phyloP scores from a whole-genome alignment of 2,329 filamentous ascomycete genomes.

The Pyrenochaeta sp. region DNA sequence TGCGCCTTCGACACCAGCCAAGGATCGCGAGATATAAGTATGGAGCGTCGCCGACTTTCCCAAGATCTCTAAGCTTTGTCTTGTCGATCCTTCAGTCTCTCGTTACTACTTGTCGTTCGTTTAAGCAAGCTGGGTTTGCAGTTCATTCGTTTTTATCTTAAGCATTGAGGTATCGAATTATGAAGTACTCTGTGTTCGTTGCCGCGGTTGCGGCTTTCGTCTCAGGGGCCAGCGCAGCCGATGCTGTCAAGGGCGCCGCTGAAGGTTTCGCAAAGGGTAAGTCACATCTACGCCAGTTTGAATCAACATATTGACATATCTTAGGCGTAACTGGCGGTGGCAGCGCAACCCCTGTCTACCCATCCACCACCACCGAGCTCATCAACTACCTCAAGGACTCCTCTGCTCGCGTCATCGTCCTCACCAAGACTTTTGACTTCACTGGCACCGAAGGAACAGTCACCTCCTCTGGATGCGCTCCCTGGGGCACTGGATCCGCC shows the following conservation, averaged over 20 bases:
- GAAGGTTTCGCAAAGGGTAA: slow-evolving; percentile 36
- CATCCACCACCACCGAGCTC: slow-evolving; percentile 56
- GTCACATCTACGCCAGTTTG: background rate
- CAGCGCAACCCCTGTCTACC: slow-evolving; percentile 29
- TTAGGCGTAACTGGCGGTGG: slow-evolving; percentile 33
- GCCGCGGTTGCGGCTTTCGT: slow-evolving; percentile 25
- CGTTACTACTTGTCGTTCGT: slow-evolving; percentile 7
- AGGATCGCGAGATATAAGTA: slow-evolving; percentile 20
- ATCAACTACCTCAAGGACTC: slow-evolving; percentile 65
- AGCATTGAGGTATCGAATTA: slow-evolving; percentile 11
- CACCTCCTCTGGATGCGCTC: slow-evolving; percentile 64
- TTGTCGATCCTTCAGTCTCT: slow-evolving; percentile 20
- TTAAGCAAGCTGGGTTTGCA: slow-evolving; percentile 31
- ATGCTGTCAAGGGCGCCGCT: slow-evolving; percentile 33
- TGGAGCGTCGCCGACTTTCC: slow-evolving; percentile 1
- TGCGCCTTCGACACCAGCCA: slow-evolving; percentile 12
- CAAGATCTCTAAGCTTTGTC: slow-evolving; percentile 4
- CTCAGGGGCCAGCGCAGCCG: slow-evolving; percentile 27
- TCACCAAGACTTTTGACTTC: slow-evolving; percentile 65
- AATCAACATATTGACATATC: background rate
- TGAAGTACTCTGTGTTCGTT: slow-evolving; percentile 29
- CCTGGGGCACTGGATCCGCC: slow-evolving; percentile 57
- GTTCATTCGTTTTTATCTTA: slow-evolving; percentile 20
- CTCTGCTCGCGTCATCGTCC: slow-evolving; percentile 63
- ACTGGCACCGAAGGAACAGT: slow-evolving; percentile 62